Base-by-base conservation (phyloP, 352 stramenopile genomes). In the Globisporangium lucens region DNA sequence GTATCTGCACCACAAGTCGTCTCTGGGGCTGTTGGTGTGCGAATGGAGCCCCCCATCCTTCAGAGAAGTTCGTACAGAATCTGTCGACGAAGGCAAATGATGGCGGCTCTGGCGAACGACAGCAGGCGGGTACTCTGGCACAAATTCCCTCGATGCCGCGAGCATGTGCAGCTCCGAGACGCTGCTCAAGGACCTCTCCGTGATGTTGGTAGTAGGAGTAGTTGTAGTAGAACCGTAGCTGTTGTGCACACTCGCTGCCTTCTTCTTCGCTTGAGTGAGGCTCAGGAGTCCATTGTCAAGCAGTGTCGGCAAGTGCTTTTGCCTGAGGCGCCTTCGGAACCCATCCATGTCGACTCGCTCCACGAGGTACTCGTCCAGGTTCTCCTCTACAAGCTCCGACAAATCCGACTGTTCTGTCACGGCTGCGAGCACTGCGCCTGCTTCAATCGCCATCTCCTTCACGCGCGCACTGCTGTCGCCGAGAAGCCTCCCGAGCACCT, bases 261-360 rank as follows among this genome's bases (percentile, higher is more conserved):
- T 33, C 4, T 43, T 33, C 20, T 46, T 66, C 10, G 15, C 46
- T 12, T 66, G 43, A 9, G 29, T 4, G 41, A 79, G 13, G 20
- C 66, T 59, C 6, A 89, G 43, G 0, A 68, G 73, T 1, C 77
- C 72, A 33, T 82, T 85, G 4, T 73, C 72, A 17, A 73, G 70
- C 56, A 90, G 64, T 33, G 69, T 57, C 0, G 80, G 74, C 2
- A 87, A 15, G 20, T 75, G 63, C 4, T 80, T 78, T 52, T 75
- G 68, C 22, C 73, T 71, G 20, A 89, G 57, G 53, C 82, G 69
- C 1, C 66, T 52, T 20, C 77, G 69, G 13, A 92, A 59, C 2
- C 65, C 74, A 56, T 82, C 79, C 55, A 85, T 74, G 67, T 90
- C 82, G 22, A 88, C 69, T 46, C 78, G 77, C 20, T 88, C 75